Percentiles rank a stretch among this genome's conserved stretches.
Evolutionary conservation across 225 moss, liverwort and hornwort genomes (phyloP).

Genomic region (Rhytidiadelphus loreus): DNA sequence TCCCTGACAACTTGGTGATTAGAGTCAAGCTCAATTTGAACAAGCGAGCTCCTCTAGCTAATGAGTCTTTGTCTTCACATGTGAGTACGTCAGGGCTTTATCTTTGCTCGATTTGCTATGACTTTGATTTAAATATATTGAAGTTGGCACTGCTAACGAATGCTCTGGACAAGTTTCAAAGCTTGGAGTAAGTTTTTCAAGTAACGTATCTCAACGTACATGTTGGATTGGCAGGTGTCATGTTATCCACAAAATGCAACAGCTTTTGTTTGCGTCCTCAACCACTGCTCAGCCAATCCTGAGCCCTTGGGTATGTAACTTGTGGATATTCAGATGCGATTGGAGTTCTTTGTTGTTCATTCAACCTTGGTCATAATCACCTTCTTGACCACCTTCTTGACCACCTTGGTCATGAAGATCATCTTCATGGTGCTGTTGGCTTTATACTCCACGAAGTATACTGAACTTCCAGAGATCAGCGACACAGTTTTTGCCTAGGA

Average conservation of each 20-base stretch:
- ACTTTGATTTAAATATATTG: not conserved
- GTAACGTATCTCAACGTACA: not conserved
- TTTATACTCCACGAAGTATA: not conserved
- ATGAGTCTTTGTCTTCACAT: not conserved
- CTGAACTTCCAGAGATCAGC: not conserved
- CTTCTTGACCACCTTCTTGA: not conserved
- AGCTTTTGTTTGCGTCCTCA: constrained; percentile 91
- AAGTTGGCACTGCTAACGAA: not conserved
- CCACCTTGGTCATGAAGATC: not conserved
- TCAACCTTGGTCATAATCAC: not conserved
- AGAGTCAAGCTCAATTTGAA: not conserved
- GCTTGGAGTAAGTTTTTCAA: not conserved
- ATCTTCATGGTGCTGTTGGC: not conserved
- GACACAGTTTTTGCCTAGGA: not conserved
- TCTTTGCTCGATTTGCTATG: not conserved
- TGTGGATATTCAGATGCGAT: not conserved
- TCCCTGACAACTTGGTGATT: not conserved
- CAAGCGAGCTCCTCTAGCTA: not conserved
- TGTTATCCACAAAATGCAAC: constrained; percentile 93
- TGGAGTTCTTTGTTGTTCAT: not conserved
- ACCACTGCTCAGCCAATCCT: constrained; percentile 93
- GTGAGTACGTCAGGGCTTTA: not conserved
- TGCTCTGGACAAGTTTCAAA: not conserved
- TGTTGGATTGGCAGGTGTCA: constrained; percentile 56
- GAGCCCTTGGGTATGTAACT: constrained; percentile 65